Evolutionary conservation across 208 protist species (phyloP), one percentile per base, ranked within the genome.

Genomic region (Crithidia sp.): DNA sequence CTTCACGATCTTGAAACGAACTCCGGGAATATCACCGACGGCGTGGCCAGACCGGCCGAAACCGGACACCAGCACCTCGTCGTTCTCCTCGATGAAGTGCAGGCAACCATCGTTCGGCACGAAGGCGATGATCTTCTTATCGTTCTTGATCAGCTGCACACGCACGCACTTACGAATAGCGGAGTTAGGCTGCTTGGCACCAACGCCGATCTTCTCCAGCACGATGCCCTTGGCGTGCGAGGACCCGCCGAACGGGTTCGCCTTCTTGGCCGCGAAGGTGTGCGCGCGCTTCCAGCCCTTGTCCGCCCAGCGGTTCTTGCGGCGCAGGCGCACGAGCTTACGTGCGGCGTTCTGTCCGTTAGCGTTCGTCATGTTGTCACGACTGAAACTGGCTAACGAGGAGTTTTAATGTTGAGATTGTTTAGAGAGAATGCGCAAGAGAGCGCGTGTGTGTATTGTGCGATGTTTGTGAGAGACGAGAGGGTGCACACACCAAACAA

Each of bases 141-240:
- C 98, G 96, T 99, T 99, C 97, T 99, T 99, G 92, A 99, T 99
- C 54, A 99, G 97, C 94, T 99, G 69, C 68, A 99, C 99, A 90
- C 99, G 98, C 57, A 99, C 98, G 88, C 98, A 99, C 93, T 99
- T 99, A 95, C 99, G 99, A 84, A 99, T 99, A 67, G 99, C 99
- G 81, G 99, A 99, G 98, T 99, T 99, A 80, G 99, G 99, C 97
- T 99, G 99, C 90, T 99, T 99, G 61, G 99, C 96, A 84, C 99
- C 99, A 86, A 99, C 98, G 85, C 99, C 99, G 76, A 99, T 96
- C 95, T 99, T 99, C 93, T 99, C 98, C 68, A 99, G 80, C 45
- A 99, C 99, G 69, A 99, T 99, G 58, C 99, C 99, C 88, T 99
- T 99, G 61, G 98, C 98, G 92, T 99, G 98, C 36, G 98, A 99